A percentile compares a stretch with the other conserved stretches of the same genome.
Conservation (phyloP, 768 basidiomycete genomes). For the Mycena belliarum region DNA sequence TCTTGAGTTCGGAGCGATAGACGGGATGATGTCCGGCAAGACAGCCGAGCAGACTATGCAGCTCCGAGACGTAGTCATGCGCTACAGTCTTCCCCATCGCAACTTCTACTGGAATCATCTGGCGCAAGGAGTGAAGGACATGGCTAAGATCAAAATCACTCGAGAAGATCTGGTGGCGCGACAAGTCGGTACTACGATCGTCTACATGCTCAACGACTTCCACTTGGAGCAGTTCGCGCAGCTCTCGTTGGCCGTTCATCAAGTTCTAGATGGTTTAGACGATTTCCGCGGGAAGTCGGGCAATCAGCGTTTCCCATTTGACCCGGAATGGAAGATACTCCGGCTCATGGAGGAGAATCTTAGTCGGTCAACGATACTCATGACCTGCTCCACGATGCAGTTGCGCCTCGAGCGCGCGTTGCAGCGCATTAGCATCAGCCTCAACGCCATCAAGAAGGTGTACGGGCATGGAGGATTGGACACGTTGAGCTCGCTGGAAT, state of each 20-base stretch:
- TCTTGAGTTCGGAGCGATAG: no score
- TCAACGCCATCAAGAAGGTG: neutral
- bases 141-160: fast-evolving
- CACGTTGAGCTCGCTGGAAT: neutral
- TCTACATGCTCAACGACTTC: neutral
- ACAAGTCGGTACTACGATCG: neutral
- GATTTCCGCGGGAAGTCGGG: neutral
- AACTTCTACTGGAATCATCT: neutral
- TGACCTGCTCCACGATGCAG: neutral
- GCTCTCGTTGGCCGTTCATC: neutral
- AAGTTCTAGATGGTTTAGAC: neutral
- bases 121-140: neutral
- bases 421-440: neutral
- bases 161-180: neutral
- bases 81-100: neutral
- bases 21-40: neutral
- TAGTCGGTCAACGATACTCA: neutral
- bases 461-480: neutral
- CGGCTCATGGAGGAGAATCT: no score
- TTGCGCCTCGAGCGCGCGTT: neutral
- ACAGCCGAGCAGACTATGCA: neutral
- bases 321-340: neutral
- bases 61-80: conserved; percentile 3
- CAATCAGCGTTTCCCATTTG: neutral
- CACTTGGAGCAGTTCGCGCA: neutral